Percentiles rank a stretch among this genome's conserved stretches.
Evolutionary conservation across 495 filamentous ascomycete species (phyloP).

Genomic region (Hypoxylon subgilvum): DNA sequence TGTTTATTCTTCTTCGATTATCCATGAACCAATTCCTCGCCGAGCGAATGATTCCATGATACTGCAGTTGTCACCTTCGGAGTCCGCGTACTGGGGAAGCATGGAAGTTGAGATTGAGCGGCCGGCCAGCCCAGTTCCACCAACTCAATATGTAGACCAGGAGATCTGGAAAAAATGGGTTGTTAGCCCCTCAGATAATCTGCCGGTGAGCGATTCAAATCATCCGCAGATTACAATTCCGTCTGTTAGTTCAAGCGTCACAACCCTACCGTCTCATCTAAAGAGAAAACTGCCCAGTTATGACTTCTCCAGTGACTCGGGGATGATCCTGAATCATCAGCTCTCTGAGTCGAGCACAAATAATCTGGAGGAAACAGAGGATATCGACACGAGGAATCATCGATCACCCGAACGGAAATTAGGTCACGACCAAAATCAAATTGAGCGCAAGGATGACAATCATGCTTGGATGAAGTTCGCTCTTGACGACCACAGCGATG

Average conservation of each 20-base stretch:
- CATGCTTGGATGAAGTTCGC: conserved; percentile 50
- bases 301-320: conserved; percentile 30
- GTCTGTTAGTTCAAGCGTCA: conserved; percentile 7
- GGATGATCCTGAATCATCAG: neutral
- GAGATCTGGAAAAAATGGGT: conserved; percentile 27
- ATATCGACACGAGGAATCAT: neutral
- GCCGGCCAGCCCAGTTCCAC: conserved; percentile 15
- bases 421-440: neutral
- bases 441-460: conserved; percentile 29
- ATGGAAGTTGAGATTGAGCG: conserved; percentile 37
- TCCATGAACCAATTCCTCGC: conserved; percentile 36
- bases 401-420: neutral
- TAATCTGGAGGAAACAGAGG: neutral
- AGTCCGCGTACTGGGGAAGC: conserved; percentile 33
- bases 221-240: neutral
- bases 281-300: conserved; percentile 27
- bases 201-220: neutral
- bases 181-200: conserved; percentile 7
- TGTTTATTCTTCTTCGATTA: conserved; percentile 31
- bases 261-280: conserved; percentile 33
- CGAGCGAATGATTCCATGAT: conserved; percentile 20
- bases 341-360: neutral
- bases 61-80: conserved; percentile 29
- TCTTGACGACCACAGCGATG: conserved; percentile 46
- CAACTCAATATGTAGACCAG: conserved; percentile 33